Evolutionary conservation across 257 asterid species (phyloP).

Genomic region (Echium plantagineum): DNA sequence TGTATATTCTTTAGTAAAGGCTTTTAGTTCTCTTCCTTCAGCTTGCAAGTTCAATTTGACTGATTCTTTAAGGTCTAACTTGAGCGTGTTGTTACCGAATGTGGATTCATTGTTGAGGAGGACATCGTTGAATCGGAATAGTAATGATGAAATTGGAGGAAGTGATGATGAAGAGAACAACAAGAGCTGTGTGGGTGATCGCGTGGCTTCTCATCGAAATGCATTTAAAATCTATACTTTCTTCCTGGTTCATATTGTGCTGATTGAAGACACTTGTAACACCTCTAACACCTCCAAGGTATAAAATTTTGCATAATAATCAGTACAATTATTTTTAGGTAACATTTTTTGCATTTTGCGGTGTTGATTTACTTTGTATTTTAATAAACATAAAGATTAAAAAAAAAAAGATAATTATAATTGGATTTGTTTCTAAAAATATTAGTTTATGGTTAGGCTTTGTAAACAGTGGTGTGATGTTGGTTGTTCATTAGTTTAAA

Average conservation of each 20-base stretch:
- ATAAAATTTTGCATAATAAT: conserved; percentile 1
- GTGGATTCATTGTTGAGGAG: conserved; percentile 48
- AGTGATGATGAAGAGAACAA: conserved; percentile 37
- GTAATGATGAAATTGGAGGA: conserved; percentile 22
- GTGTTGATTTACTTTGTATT: too few relatives aligned
- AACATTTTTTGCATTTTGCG: too few relatives aligned
- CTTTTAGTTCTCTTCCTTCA: conserved; percentile 37
- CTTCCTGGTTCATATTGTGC: conserved; percentile 66
- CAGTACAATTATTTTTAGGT: not conserved
- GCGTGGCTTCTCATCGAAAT: conserved; percentile 72
- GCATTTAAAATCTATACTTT: conserved; percentile 84
- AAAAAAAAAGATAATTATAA: too few relatives aligned
- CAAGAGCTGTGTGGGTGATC: conserved; percentile 31
- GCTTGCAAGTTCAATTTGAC: conserved; percentile 64
- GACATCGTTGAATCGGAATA: conserved; percentile 17
- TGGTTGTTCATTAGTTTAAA: too few relatives aligned
- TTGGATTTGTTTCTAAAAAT: too few relatives aligned
- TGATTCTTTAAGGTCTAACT: conserved; percentile 84
- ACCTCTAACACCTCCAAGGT: conserved; percentile 37
- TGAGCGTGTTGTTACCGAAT: conserved; percentile 78
- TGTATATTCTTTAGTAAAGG: conserved; percentile 73
- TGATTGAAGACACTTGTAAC: conserved; percentile 52
- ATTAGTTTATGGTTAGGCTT: too few relatives aligned
- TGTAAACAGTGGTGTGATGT: too few relatives aligned
- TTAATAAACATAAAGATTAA: too few relatives aligned